A percentile compares a stretch with the other conserved stretches of the same genome.
Conservation (phyloP, 2,329 filamentous ascomycete species). For the Aspergillus terreus region DNA sequence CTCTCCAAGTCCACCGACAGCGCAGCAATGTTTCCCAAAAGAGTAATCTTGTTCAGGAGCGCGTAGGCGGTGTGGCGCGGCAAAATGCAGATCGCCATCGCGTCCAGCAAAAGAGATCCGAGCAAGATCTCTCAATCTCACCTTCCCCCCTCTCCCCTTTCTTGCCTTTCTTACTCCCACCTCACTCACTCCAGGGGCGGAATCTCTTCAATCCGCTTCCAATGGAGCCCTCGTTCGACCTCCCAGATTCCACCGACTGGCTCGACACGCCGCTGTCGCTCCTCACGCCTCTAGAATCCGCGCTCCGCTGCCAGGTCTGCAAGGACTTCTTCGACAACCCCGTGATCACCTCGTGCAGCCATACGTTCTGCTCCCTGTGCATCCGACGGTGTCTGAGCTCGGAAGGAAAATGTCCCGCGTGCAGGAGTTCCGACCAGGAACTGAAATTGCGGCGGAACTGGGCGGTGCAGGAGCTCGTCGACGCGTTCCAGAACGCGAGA, state of each 20-base stretch:
- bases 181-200: background rate
- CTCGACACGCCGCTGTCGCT: constrained; percentile 43
- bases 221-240: constrained; percentile 37
- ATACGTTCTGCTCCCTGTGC: constrained; percentile 95
- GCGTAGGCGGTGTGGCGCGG: no score
- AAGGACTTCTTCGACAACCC: constrained; percentile 96
- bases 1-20: no score
- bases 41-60: no score
- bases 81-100: no score
- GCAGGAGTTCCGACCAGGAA: constrained; percentile 74
- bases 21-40: no score
- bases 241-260: constrained; percentile 48
- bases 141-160: background rate
- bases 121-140: no score
- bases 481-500: constrained; percentile 68
- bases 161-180: background rate
- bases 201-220: background rate
- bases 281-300: constrained; percentile 63
- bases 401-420: constrained; percentile 85
- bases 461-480: constrained; percentile 78
- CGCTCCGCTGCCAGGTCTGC: constrained; percentile 92
- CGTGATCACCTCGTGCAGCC: constrained; percentile 89
- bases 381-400: constrained; percentile 80
- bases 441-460: constrained; percentile 80
- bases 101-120: no score